These are phyloP conservation scores for Wickerhamomyces alni DNA, from an alignment of 805 yeast species.

Conservation along the genomic window DNA sequence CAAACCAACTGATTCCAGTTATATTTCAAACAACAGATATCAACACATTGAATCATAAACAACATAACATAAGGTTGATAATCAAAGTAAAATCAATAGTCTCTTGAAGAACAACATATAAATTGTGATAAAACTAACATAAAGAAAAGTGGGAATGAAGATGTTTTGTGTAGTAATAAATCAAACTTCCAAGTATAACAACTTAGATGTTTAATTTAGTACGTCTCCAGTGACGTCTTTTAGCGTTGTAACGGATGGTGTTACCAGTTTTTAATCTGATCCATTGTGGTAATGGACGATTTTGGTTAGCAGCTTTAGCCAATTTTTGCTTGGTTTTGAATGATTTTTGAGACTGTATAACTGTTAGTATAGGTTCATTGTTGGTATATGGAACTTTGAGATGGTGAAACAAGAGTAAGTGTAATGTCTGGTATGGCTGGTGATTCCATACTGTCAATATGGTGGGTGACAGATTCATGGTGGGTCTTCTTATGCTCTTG, in stretches of 20 bases:
- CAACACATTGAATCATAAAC: conserved; percentile 1
- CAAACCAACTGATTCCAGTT: conserved; percentile 3
- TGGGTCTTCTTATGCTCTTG: too few relatives aligned
- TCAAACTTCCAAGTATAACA: conserved; percentile 1
- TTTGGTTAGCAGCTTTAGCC: conserved; percentile 98
- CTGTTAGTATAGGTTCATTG: conserved; percentile 13
- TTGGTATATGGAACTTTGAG: too few relatives aligned
- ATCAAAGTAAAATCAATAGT: neutral
- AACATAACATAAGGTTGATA: conserved; percentile 1
- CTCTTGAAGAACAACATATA: neutral
- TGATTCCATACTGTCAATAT: too few relatives aligned
- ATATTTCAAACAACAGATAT: neutral
- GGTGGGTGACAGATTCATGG: too few relatives aligned
- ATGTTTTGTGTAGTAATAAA: neutral
- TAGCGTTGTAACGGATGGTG: conserved; percentile 98
- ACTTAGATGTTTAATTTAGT: conserved; percentile 94
- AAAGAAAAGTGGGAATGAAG: conserved; percentile 4
- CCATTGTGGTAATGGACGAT: conserved; percentile 99
- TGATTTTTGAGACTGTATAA: conserved; percentile 76
- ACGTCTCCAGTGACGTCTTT: conserved; percentile 99
- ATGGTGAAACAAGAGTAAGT: too few relatives aligned
- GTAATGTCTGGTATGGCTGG: too few relatives aligned
- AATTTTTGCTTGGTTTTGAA: conserved; percentile 97
- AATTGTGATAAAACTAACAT: neutral
- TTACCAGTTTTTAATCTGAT: conserved; percentile 96